These are phyloP conservation scores for Sherardia arvensis DNA, from an alignment of 257 asterid genomes.

Conservation along the genomic window DNA sequence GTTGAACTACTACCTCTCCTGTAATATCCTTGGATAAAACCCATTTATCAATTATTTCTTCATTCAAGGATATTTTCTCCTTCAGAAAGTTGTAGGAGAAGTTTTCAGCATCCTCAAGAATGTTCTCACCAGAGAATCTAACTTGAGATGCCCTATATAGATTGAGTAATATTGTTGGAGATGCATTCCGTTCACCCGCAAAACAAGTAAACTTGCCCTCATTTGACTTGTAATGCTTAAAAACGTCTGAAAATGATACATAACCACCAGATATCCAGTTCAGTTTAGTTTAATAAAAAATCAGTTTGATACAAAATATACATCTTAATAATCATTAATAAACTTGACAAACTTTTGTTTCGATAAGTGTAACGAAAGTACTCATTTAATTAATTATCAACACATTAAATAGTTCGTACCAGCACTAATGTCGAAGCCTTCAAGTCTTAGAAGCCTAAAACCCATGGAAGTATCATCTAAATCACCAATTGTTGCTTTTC, in stretches of 20 bases:
- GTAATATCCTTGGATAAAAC: constrained; percentile 32
- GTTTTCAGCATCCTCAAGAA: constrained; percentile 36
- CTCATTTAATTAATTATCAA: no score
- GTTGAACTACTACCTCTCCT: no score
- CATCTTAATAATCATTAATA: no score
- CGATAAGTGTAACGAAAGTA: no score
- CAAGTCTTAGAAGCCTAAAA: constrained; percentile 38
- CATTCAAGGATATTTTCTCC: constrained; percentile 6
- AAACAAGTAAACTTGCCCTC: constrained; percentile 29
- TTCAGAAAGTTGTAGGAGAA: constrained; percentile 22
- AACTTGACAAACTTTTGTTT: no score
- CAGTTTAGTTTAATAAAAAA: no score
- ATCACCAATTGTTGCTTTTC: constrained; percentile 29
- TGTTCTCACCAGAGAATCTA: constrained; percentile 36
- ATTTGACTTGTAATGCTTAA: constrained; percentile 26
- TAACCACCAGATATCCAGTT: no score
- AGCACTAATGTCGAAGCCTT: constrained; percentile 32
- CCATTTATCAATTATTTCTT: constrained; percentile 35
- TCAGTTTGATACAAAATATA: no score
- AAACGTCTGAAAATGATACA: constrained; percentile 39
- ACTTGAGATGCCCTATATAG: constrained; percentile 37
- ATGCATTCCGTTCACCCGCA: constrained; percentile 29
- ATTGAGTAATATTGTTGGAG: constrained; percentile 29
- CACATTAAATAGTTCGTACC: no score
- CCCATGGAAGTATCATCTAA: constrained; percentile 48